Evolutionary conservation across 2,329 filamentous ascomycete species (phyloP), one percentile per base, ranked within the genome.

Genomic region (Monosporascus sp.): DNA sequence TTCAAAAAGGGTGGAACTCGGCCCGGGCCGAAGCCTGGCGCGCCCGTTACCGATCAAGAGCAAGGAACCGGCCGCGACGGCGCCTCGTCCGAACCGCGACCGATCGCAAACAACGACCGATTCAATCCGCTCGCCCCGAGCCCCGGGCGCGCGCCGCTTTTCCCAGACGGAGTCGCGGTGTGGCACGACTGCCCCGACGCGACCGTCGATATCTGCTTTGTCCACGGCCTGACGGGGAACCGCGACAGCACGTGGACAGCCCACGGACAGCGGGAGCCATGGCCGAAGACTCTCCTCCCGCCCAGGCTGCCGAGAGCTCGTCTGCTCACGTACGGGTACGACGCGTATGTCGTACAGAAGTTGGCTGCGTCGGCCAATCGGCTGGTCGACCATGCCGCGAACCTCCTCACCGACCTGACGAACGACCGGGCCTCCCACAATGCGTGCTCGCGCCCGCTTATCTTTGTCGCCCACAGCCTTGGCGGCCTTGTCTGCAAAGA

Each of bases 271-370:
- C 15, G 25, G 5, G 44, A 38, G 17, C 66, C 70, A 2, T 74
- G 72, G 71, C 69, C 69, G 0, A 36, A 62, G 50, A 57, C 58
- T 0, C 59, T 74, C n/a, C 63, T 74, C 0, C 63, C 69, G 2
- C 18, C 43, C 0, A 59, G 62, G 49, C 55, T 73, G 25, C 41
- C 49, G 1, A 63, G 54, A 1, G 67, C 67, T 22, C 67, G 71
- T n/a, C 60, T 74, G 3, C 61, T 74, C 20, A 71, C 70, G 0
- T 74, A 65, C 35, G 72, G 72, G 11, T 75, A 76, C 55, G 64
- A 72, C 27, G 65, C 66, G 17, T 65, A 70, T 18, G 48, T 69
- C 0, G 37, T 57, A n/a, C 50, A 50, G 14, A 55, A 36, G 25
- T 39, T 15, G 3, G 60, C 56, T 15, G 59, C 61, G 9, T 57